Conservation (phyloP, 2,329 filamentous ascomycete genomes). For the Arachnomyces sp. region DNA sequence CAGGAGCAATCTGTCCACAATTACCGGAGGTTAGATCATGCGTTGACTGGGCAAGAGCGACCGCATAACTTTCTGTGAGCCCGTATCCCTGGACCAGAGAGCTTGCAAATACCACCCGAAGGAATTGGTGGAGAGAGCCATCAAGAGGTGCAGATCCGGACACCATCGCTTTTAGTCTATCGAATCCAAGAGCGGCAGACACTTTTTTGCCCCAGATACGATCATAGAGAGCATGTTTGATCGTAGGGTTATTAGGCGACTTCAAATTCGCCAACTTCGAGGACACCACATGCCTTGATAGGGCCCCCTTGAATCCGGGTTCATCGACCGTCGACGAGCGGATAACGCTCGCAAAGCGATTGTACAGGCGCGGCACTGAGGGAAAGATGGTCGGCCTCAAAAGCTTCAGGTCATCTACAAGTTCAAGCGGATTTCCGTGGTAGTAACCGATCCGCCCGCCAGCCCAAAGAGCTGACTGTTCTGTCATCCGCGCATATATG, state of each 20-base stretch:
- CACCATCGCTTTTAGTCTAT: constrained; percentile 65
- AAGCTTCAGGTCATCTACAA: constrained; percentile 86
- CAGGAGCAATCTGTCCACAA: constrained; percentile 65
- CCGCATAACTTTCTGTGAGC: constrained; percentile 86
- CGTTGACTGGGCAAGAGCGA: constrained; percentile 59
- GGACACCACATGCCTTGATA: constrained; percentile 71
- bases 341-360: constrained; percentile 79
- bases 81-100: constrained; percentile 84
- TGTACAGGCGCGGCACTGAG: constrained; percentile 86
- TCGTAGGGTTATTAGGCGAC: constrained; percentile 62
- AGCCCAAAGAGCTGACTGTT: constrained; percentile 65
- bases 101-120: constrained; percentile 73
- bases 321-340: constrained; percentile 71
- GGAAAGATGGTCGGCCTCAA: constrained; percentile 75
- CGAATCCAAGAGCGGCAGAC: constrained; percentile 70
- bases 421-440: constrained; percentile 76
- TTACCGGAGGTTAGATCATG: constrained; percentile 71
- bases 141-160: constrained; percentile 89
- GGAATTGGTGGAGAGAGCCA: constrained; percentile 77
- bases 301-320: constrained; percentile 67
- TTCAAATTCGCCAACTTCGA: constrained; percentile 74
- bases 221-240: constrained; percentile 42
- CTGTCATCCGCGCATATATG: constrained; percentile 80
- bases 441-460: constrained; percentile 82
- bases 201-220: constrained; percentile 90